Percentiles rank a stretch among this genome's conserved stretches.
Evolutionary conservation across 768 basidiomycete species (phyloP).

Genomic region (Leccinum arenicola): DNA sequence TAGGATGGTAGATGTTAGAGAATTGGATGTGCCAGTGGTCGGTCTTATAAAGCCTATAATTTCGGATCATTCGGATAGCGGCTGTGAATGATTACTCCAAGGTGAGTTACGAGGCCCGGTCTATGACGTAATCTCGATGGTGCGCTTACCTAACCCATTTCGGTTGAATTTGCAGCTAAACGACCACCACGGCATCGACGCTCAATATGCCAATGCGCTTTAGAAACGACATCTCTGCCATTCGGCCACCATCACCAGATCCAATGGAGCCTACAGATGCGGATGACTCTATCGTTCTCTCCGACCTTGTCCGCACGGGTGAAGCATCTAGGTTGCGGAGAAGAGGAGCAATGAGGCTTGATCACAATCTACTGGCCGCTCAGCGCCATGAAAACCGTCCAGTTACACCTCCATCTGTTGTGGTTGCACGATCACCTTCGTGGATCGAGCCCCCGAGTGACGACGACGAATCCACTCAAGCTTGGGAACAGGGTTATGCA

Average conservation of each 20-base stretch:
- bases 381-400: slow-evolving; percentile 29
- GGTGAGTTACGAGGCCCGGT: too few species aligned
- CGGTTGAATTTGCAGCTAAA: slow-evolving; percentile 10
- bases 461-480: slow-evolving; percentile 32
- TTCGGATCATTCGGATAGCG: too few species aligned
- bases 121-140: slow-evolving; percentile 5
- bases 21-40: background rate
- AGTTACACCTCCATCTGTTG: slow-evolving; percentile 25
- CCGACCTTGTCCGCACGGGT: slow-evolving; percentile 70
- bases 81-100: too few species aligned
- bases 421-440: slow-evolving; percentile 29
- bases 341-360: slow-evolving; percentile 68
- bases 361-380: slow-evolving; percentile 35
- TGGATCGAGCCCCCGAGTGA: slow-evolving; percentile 35
- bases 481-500: slow-evolving; percentile 34
- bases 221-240: slow-evolving; percentile 17
- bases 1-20: too few species aligned
- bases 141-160: slow-evolving; percentile 11
- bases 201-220: slow-evolving; percentile 32
- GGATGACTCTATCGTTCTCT: slow-evolving; percentile 69
- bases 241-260: slow-evolving; percentile 14
- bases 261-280: slow-evolving; percentile 41
- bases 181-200: slow-evolving; percentile 23
- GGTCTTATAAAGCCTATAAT: too few species aligned
- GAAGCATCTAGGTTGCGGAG: slow-evolving; percentile 73